A percentile compares a stretch with the other conserved stretches of the same genome.
Evolutionary conservation across 2,329 filamentous ascomycete species (phyloP).

Genomic region (Penicillium sp.): DNA sequence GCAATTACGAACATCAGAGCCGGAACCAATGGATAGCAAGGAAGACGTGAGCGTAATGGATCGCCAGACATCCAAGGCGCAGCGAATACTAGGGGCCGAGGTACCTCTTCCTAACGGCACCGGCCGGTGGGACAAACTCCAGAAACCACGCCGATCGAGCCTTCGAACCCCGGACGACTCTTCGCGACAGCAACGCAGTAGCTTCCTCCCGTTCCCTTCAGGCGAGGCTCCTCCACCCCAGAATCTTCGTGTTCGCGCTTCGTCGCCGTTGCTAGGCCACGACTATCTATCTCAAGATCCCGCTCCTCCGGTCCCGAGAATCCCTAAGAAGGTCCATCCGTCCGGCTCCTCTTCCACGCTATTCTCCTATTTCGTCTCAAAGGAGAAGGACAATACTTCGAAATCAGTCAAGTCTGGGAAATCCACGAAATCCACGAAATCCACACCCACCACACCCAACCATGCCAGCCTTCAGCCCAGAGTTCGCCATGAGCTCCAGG

Average conservation of each 20-base stretch:
- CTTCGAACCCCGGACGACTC: constrained; percentile 40
- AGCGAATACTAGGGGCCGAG: constrained; percentile 31
- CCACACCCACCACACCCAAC: constrained; percentile 23
- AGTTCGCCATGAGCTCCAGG: constrained; percentile 16
- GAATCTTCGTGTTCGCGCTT: constrained; percentile 40
- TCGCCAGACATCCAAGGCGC: constrained; percentile 29
- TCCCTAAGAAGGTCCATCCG: constrained; percentile 36
- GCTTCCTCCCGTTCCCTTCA: constrained; percentile 28
- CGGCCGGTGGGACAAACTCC: constrained; percentile 22
- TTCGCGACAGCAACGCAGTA: constrained; percentile 18
- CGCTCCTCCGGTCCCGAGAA: constrained; percentile 30
- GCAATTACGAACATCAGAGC: constrained; percentile 21
- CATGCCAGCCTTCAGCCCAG: constrained; percentile 13
- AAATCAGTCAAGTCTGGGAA: constrained; percentile 34
- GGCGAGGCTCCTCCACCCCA: constrained; percentile 21
- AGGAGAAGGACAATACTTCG: constrained; percentile 24
- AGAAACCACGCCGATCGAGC: constrained; percentile 32
- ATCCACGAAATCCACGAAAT: constrained; percentile 32
- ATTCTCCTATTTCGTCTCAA: constrained; percentile 45
- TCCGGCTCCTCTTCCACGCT: constrained; percentile 45
- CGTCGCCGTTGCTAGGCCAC: constrained; percentile 44
- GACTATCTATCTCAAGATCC: constrained; percentile 29
- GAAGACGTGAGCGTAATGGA: constrained; percentile 17
- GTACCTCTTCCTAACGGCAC: constrained; percentile 22
- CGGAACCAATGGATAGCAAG: constrained; percentile 18